Evolutionary conservation across 345 rosid species (phyloP).

Genomic region (Gossypium ekmanianum): DNA sequence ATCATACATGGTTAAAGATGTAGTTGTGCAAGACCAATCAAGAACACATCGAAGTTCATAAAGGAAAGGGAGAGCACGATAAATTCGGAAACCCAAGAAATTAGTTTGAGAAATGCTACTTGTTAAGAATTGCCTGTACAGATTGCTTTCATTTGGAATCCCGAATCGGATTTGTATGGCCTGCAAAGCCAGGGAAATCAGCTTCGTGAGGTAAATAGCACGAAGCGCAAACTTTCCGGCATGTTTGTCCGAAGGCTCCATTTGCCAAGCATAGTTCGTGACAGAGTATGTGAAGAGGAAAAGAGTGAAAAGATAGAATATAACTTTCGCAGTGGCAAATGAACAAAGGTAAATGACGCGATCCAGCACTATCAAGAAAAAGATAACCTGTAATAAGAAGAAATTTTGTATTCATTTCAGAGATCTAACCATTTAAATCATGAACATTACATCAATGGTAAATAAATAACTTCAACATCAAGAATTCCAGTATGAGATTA

Average conservation of each 20-base stretch:
- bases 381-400: slow-evolving; percentile 56
- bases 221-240: slow-evolving; percentile 74
- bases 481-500: not conserved
- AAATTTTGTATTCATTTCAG: not conserved
- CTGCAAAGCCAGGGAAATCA: slow-evolving; percentile 83
- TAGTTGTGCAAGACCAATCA: slow-evolving; percentile 99
- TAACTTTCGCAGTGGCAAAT: slow-evolving; percentile 71
- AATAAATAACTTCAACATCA: no score
- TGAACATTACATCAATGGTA: not conserved
- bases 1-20: slow-evolving; percentile 97
- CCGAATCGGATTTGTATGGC: slow-evolving; percentile 91
- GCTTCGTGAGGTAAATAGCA: slow-evolving; percentile 84
- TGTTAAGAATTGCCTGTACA: slow-evolving; percentile 90
- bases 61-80: slow-evolving; percentile 91
- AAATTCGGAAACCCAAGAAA: slow-evolving; percentile 83
- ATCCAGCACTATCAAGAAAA: slow-evolving; percentile 90
- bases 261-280: slow-evolving; percentile 77
- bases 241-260: slow-evolving; percentile 61
- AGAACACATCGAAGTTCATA: slow-evolving; percentile 90
- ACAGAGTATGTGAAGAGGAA: slow-evolving; percentile 74
- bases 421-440: slow-evolving; percentile 5
- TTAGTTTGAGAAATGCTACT: slow-evolving; percentile 74
- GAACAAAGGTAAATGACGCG: slow-evolving; percentile 94
- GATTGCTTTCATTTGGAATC: slow-evolving; percentile 85
- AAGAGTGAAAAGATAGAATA: slow-evolving; percentile 84